Evolutionary conservation across 148 eudicot species (phyloP).

Genomic region (Fagopyrum homotropicum): DNA sequence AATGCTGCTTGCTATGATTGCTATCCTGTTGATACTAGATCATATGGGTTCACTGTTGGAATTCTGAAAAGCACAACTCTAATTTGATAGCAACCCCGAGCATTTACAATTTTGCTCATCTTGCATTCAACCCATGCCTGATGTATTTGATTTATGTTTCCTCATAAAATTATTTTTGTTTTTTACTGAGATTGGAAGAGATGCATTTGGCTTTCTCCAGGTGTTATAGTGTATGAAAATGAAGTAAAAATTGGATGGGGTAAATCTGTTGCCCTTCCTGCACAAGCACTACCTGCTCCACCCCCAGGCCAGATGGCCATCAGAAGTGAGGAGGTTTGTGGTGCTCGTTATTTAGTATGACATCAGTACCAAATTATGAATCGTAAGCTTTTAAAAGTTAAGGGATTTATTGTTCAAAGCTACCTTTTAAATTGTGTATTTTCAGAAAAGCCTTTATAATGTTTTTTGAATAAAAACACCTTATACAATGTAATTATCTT

Average conservation of each 20-base stretch:
- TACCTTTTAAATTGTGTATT: too few species aligned
- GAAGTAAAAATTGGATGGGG: conserved; percentile 99
- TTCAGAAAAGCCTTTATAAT: too few species aligned
- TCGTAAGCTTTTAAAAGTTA: too few species aligned
- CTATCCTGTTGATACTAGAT: too few species aligned
- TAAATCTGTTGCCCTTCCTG: conserved; percentile 95
- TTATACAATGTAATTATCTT: too few species aligned
- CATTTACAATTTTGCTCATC: not conserved
- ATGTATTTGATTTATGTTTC: not conserved
- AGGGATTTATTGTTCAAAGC: too few species aligned
- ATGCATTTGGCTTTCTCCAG: conserved; percentile 28
- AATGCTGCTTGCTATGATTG: not conserved
- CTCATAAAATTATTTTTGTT: not conserved
- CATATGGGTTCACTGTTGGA: not conserved
- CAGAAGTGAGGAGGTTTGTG: conserved; percentile 90
- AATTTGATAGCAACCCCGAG: not conserved
- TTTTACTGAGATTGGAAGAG: not conserved
- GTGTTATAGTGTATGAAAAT: conserved; percentile 87
- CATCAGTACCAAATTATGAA: not conserved
- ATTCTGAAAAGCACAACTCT: not conserved
- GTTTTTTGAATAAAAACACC: too few species aligned
- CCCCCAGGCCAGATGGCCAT: conserved; percentile 99
- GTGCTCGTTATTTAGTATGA: conserved; percentile 8
- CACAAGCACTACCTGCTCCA: conserved; percentile 98
- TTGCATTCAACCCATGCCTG: not conserved